phyloP scores from a whole-genome alignment of 768 basidiomycete genomes.

The Rubroboletus pulcherrimus region DNA sequence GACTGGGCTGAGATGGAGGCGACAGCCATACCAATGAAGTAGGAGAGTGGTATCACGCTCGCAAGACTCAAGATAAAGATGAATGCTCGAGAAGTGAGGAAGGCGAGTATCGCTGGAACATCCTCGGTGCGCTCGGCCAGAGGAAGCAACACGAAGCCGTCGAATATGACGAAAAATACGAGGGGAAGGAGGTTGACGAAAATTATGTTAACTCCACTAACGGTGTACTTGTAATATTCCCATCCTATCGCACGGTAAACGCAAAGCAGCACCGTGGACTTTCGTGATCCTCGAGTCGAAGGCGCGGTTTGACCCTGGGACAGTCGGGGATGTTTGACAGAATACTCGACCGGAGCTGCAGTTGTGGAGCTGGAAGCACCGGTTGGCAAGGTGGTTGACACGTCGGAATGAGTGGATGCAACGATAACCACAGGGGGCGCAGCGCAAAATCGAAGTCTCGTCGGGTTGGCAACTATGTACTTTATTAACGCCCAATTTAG shows the following conservation, averaged over 20 bases:
- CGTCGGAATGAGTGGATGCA: conserved; percentile 28
- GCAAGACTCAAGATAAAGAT: conserved; percentile 84
- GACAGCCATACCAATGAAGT: conserved; percentile 99
- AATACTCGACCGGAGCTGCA: conserved; percentile 42
- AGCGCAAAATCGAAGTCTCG: conserved; percentile 87
- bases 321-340: conserved; percentile 69
- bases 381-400: conserved; percentile 1
- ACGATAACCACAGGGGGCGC: conserved; percentile 69
- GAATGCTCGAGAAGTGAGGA: conserved; percentile 68
- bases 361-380: conserved; percentile 10
- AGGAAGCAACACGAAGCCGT: conserved; percentile 78
- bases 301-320: conserved; percentile 90
- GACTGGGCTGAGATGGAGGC: conserved; percentile 98
- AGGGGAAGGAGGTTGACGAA: conserved; percentile 93
- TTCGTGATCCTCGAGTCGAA: conserved; percentile 59
- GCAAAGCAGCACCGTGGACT: conserved; percentile 88
- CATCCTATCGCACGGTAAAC: conserved; percentile 88
- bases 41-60: conserved; percentile 94
- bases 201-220: conserved; percentile 97
- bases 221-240: conserved; percentile 98
- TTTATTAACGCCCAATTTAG: conserved; percentile 93
- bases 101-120: conserved; percentile 60
- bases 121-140: conserved; percentile 61
- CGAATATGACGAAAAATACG: conserved; percentile 95
- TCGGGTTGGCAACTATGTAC: conserved; percentile 74